phyloP scores from a whole-genome alignment of 2,329 filamentous ascomycete species.

The Raffaelea ambrosiae region DNA sequence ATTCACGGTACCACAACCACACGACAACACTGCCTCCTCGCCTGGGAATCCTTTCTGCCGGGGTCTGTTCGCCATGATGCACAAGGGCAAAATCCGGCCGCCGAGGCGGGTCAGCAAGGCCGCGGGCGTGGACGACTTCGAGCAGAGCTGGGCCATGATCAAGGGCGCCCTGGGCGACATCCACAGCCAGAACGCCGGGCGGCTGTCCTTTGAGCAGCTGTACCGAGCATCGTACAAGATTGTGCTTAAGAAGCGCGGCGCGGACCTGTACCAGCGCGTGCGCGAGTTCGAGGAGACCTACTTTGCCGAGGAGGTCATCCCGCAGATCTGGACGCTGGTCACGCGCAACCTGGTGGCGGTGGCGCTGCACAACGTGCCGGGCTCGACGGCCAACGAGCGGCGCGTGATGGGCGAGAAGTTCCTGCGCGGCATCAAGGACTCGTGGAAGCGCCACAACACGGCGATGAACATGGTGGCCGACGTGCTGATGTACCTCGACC shows the following conservation, averaged over 20 bases:
- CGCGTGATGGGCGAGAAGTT: constrained; percentile 77
- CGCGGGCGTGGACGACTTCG: constrained; percentile 63
- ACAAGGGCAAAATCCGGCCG: constrained; percentile 51
- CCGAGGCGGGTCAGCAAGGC: constrained; percentile 48
- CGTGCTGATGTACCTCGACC: constrained; percentile 92
- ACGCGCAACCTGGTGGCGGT: constrained; percentile 56
- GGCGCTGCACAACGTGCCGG: constrained; percentile 46
- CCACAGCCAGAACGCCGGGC: constrained; percentile 82
- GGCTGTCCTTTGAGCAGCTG: constrained; percentile 87
- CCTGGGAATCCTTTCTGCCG: no score
- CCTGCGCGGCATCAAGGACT: constrained; percentile 62
- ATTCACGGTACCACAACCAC: no score
- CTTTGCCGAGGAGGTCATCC: constrained; percentile 67
- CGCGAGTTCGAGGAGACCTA: constrained; percentile 74
- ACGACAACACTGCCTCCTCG: no score
- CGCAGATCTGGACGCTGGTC: constrained; percentile 61
- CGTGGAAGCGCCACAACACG: constrained; percentile 83
- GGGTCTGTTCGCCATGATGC: constrained; percentile 11
- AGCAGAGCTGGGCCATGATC: constrained; percentile 74
- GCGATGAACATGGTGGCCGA: constrained; percentile 77
- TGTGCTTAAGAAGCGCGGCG: constrained; percentile 79
- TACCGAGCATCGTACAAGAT: constrained; percentile 94
- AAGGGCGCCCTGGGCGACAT: constrained; percentile 75
- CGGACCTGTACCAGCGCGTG: constrained; percentile 71
- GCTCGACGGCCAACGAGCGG: constrained; percentile 66